phyloP scores from a whole-genome alignment of 352 stramenopile genomes.

The Phytopythium vexans region DNA sequence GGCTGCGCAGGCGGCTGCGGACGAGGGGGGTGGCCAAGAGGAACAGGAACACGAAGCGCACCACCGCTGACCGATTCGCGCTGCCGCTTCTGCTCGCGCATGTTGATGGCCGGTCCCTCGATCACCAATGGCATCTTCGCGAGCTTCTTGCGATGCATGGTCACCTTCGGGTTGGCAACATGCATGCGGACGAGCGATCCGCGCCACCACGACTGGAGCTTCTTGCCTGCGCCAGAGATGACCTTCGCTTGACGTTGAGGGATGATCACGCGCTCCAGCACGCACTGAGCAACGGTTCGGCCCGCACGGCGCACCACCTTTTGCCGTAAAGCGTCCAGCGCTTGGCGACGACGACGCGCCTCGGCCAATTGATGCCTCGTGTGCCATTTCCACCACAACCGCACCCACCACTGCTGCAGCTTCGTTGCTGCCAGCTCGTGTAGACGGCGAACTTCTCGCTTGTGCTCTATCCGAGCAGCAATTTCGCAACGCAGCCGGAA shows the following conservation, averaged over 20 bases:
- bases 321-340: conserved; percentile 16
- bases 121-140: conserved; percentile 47
- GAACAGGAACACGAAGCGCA: conserved; percentile 1
- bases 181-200: conserved; percentile 57
- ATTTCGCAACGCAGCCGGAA: conserved; percentile 21
- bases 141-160: conserved; percentile 52
- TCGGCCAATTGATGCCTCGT: conserved; percentile 18
- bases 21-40: too few relatives aligned
- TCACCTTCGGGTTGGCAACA: conserved; percentile 33
- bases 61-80: background rate
- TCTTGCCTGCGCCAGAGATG: conserved; percentile 17
- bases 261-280: conserved; percentile 20
- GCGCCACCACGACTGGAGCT: conserved; percentile 72
- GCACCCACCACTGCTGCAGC: conserved; percentile 46
- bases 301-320: conserved; percentile 11
- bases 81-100: background rate
- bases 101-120: conserved; percentile 2
- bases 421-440: conserved; percentile 13
- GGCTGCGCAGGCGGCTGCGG: conserved; percentile 16
- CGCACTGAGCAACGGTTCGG: conserved; percentile 21
- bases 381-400: conserved; percentile 32
- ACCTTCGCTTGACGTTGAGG: conserved; percentile 23
- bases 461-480: conserved; percentile 17
- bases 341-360: conserved; percentile 19
- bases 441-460: conserved; percentile 5